Percentiles rank a stretch among this genome's conserved stretches.
Evolutionary conservation across 768 basidiomycete species (phyloP).

Genomic region (Suillus plorans): DNA sequence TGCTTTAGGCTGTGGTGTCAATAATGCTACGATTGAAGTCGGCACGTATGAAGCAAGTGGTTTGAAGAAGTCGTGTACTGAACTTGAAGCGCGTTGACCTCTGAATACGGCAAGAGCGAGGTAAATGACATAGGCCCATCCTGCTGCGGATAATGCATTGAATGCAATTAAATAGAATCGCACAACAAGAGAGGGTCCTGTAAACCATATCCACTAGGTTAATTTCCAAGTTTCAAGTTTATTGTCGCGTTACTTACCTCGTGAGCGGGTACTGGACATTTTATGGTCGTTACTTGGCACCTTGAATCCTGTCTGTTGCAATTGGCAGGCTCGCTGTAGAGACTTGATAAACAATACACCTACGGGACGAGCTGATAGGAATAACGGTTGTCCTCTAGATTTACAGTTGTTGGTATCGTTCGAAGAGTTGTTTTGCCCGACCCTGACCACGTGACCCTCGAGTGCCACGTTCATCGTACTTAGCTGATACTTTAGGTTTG

Average conservation of each 20-base stretch:
- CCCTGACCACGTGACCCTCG: too few species aligned
- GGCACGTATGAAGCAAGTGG: conserved; percentile 27
- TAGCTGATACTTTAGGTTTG: neutral
- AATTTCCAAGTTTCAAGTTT: neutral
- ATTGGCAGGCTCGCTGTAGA: neutral
- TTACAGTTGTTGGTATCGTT: neutral
- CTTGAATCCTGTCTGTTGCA: neutral
- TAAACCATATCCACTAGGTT: neutral
- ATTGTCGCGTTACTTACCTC: conserved; percentile 1
- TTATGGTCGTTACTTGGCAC: neutral
- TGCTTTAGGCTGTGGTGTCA: conserved; percentile 17
- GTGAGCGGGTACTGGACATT: neutral
- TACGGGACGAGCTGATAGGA: neutral
- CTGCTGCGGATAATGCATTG: conserved; percentile 71
- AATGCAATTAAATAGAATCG: conserved; percentile 69
- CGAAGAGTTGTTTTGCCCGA: too few species aligned
- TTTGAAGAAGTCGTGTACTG: conserved; percentile 38
- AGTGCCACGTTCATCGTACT: too few species aligned
- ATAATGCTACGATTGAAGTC: conserved; percentile 12
- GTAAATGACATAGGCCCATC: conserved; percentile 74
- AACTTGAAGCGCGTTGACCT: neutral
- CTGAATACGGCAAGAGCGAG: conserved; percentile 49
- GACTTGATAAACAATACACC: neutral
- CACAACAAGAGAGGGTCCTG: conserved; percentile 1
- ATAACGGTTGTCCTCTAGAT: neutral